Base-by-base conservation (phyloP, 352 stramenopile genomes). In the Globisporangium irregulare region DNA sequence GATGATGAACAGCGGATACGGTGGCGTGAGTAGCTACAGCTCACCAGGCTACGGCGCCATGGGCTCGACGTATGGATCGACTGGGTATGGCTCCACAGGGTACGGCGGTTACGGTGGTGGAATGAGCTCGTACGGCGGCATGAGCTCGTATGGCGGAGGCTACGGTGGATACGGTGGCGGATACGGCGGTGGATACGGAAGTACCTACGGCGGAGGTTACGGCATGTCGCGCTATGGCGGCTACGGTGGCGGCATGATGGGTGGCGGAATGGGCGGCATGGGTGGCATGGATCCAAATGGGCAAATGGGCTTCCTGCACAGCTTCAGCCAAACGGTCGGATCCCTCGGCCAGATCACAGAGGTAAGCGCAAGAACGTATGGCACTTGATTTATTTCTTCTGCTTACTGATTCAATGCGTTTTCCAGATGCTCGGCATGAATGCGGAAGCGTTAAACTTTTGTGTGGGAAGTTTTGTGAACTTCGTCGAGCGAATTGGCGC, bases 401-500 rank as follows among this genome's bases (percentile, higher is more conserved):
- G 4, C 53, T 4, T n/a, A 56, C 53, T 62, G 20, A 46, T 60
- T 38, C 12, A 4, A 10, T 70, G 8, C 24, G 20, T 3, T 58
- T 4, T 51, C 7, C 50, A 87, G 78, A 72, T 91, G 64, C 77
- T 92, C 5, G 84, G 84, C 8, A 92, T 92, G 84, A 92, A 92
- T 70, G 84, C 84, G 2, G 84, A 92, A 58, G 76, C 84, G 32
- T 71, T 92, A 34, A 84, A 92, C 64, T 92, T 90, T 75, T 92
- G 84, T 67, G 80, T 92, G 50, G 81, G 80, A 5, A 93, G 83
- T 62, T 94, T 92, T 68, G 84, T 94, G 8, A 77, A 94, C 60
- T 94, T 93, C 64, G 62, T 93, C n/a, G 87, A 94, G 71, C 78
- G 85, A 51, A 92, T 93, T 79, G 83, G 80, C 62, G 82, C 77